Conservation (phyloP, 495 filamentous ascomycete species). For the Penicillium silybi region DNA sequence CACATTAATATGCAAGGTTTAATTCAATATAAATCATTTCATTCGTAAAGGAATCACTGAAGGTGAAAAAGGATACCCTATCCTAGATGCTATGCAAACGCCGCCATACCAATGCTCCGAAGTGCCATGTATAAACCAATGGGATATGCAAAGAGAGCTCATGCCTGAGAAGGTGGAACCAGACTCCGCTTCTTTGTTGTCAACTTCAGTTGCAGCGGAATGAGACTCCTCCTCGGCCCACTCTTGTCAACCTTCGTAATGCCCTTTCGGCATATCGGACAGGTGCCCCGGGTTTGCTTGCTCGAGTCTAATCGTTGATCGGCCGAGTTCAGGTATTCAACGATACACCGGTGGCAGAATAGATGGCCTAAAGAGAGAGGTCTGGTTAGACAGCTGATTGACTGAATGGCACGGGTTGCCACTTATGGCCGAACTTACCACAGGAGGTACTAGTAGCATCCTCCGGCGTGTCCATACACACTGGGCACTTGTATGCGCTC, state of each 20-base stretch:
- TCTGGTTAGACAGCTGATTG: neutral
- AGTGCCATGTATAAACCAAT: neutral
- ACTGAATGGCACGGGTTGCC: neutral
- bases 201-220: constrained; percentile 14
- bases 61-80: neutral
- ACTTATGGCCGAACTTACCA: constrained; percentile 4
- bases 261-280: constrained; percentile 17
- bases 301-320: constrained; percentile 1
- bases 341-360: constrained; percentile 17
- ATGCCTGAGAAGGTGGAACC: neutral
- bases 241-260: constrained; percentile 8
- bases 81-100: neutral
- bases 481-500: constrained; percentile 14
- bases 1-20: neutral
- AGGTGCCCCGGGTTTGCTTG: constrained; percentile 9
- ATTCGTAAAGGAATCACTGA: neutral
- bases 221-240: constrained; percentile 13
- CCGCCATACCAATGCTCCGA: constrained; percentile 1
- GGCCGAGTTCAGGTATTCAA: constrained; percentile 12
- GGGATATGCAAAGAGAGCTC: neutral
- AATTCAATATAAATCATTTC: neutral
- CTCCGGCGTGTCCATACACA: constrained; percentile 18
- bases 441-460: constrained; percentile 17
- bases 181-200: constrained; percentile 8
- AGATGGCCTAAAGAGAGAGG: constrained; percentile 10